Evolutionary conservation across 805 yeast species (phyloP).

Genomic region (Cyberlindnera veronae): DNA sequence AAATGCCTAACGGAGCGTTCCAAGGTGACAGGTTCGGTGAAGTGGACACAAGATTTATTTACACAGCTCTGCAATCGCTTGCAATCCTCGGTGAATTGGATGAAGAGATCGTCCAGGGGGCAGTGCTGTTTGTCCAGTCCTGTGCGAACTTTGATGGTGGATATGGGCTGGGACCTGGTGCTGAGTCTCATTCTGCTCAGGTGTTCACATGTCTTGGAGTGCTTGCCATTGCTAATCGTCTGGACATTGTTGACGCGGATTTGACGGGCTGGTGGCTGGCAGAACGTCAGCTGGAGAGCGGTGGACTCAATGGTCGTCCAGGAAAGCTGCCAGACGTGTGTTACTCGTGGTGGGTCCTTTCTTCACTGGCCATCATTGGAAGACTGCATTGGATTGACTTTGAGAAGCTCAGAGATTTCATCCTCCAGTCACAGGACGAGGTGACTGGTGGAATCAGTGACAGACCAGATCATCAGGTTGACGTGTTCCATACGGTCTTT

Average conservation of each 20-base stretch:
- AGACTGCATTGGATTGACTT: conserved; percentile 76
- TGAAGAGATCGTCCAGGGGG: conserved; percentile 51
- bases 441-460: conserved; percentile 89
- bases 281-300: conserved; percentile 80
- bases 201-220: conserved; percentile 84
- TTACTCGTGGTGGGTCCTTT: conserved; percentile 96
- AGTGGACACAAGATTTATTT: conserved; percentile 87
- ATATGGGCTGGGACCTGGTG: conserved; percentile 90
- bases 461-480: conserved; percentile 85
- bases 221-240: conserved; percentile 58
- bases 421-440: conserved; percentile 71
- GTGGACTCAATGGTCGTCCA: conserved; percentile 96
- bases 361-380: conserved; percentile 64
- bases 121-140: conserved; percentile 56
- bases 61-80: conserved; percentile 72
- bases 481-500: conserved; percentile 89
- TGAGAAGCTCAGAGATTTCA: conserved; percentile 58
- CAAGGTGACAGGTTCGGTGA: conserved; percentile 92
- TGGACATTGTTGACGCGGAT: conserved; percentile 46
- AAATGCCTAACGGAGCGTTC: conserved; percentile 60
- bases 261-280: conserved; percentile 80
- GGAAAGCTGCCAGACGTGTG: conserved; percentile 97
- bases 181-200: conserved; percentile 94
- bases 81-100: conserved; percentile 65
- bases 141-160: conserved; percentile 96